phyloP scores from a whole-genome alignment of 192 early-diverging fungal species.

The Ambispora gerdemannii region DNA sequence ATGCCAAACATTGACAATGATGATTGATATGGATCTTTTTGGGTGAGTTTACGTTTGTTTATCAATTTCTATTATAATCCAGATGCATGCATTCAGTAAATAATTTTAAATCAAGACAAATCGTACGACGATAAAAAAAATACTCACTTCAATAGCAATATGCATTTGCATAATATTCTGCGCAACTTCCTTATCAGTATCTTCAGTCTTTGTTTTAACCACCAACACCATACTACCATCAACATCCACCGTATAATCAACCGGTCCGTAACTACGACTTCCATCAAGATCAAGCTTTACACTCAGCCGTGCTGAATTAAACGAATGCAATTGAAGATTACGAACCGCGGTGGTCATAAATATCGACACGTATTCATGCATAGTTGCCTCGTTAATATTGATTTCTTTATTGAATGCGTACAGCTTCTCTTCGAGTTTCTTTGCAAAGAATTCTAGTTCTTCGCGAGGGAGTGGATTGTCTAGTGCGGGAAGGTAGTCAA shows the following conservation, averaged over 20 bases:
- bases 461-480: too few species aligned
- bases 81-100: too few species aligned
- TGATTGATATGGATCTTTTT: too few species aligned
- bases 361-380: background rate
- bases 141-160: background rate
- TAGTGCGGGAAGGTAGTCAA: too few species aligned
- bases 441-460: too few species aligned
- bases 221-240: background rate
- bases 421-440: too few species aligned
- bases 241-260: background rate
- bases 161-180: conserved; percentile 12
- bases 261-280: background rate
- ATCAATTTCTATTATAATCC: too few species aligned
- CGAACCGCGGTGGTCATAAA: background rate
- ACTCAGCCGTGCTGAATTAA: background rate
- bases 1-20: conserved; percentile 24
- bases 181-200: background rate
- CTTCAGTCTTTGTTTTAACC: background rate
- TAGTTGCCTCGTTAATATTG: background rate
- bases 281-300: background rate
- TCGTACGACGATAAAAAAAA: too few species aligned
- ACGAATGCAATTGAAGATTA: background rate
- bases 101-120: too few species aligned
- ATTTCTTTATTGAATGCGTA: too few species aligned
- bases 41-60: too few species aligned